These are phyloP conservation scores for Eleusine coracana DNA, from an alignment of 176 grass and related monocot species.

Conservation along the genomic window DNA sequence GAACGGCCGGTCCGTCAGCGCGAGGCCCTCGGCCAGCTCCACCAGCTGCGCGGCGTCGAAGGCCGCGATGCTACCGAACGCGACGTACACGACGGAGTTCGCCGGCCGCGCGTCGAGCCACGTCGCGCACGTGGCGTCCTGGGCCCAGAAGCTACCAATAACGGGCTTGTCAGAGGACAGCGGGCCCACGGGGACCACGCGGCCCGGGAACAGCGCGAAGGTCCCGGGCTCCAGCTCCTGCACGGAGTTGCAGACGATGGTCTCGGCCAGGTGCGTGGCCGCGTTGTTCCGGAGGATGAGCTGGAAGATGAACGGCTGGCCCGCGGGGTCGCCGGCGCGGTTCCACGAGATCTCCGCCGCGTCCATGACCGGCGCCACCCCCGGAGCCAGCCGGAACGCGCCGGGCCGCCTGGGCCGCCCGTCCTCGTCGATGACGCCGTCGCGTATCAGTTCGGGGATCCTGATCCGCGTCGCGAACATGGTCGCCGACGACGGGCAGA, in stretches of 20 bases:
- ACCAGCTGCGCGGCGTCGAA: constrained; percentile 50
- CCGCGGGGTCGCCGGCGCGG: constrained; percentile 24
- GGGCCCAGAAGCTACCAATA: constrained; percentile 54
- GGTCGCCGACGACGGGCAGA: constrained; percentile 46
- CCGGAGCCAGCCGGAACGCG: constrained; percentile 52
- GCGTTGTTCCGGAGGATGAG: constrained; percentile 47
- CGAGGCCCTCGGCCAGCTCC: constrained; percentile 68
- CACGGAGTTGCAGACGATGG: constrained; percentile 56
- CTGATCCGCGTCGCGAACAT: constrained; percentile 36
- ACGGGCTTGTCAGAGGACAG: constrained; percentile 31
- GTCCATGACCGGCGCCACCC: constrained; percentile 54
- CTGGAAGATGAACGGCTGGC: constrained; percentile 21
- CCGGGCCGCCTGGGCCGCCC: constrained; percentile 44
- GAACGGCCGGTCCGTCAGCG: constrained; percentile 51
- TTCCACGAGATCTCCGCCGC: constrained; percentile 55
- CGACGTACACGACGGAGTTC: constrained; percentile 71
- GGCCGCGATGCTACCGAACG: constrained; percentile 68
- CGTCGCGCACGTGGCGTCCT: constrained; percentile 46
- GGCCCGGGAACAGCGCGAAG: constrained; percentile 30
- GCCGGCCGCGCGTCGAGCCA: constrained; percentile 55
- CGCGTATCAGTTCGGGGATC: constrained; percentile 55
- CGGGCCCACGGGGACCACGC: constrained; percentile 55
- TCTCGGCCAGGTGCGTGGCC: constrained; percentile 45
- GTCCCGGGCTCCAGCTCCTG: constrained; percentile 53
- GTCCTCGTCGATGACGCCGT: constrained; percentile 49